Evolutionary conservation across 139 green algal species (phyloP).

Genomic region (Klebsormidium nitens): DNA sequence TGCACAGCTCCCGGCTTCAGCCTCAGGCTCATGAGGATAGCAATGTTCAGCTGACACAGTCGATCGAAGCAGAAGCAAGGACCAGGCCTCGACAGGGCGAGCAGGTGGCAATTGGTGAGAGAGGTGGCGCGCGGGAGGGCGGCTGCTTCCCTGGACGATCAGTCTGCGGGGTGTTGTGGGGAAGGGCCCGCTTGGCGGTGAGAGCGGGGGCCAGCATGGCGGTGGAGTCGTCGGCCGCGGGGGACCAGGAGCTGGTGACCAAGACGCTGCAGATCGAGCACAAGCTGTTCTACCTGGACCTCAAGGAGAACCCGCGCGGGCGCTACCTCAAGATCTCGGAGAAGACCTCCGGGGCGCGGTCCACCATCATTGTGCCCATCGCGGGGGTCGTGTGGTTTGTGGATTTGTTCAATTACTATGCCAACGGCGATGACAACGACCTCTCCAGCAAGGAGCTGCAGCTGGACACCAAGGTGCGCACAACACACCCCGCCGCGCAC

Average conservation of each 20-base stretch:
- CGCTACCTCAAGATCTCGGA: constrained; percentile 55
- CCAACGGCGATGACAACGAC: constrained; percentile 38
- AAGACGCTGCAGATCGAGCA: constrained; percentile 45
- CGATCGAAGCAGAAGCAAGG: too few relatives aligned
- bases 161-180: too few relatives aligned
- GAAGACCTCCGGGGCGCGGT: constrained; percentile 46
- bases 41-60: too few relatives aligned
- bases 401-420: constrained; percentile 57
- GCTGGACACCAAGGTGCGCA: constrained; percentile 48
- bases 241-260: constrained; percentile 23
- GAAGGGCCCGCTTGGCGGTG: too few relatives aligned
- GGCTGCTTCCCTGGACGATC: too few relatives aligned
- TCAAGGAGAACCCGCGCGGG: constrained; percentile 50
- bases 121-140: too few relatives aligned
- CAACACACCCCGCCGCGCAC: neutral
- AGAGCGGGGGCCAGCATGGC: too few relatives aligned
- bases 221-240: constrained; percentile 6
- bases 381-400: constrained; percentile 51
- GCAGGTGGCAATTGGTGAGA: too few relatives aligned
- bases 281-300: constrained; percentile 56
- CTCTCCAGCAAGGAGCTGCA: constrained; percentile 50
- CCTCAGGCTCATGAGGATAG: too few relatives aligned
- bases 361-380: constrained; percentile 51
- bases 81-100: too few relatives aligned
- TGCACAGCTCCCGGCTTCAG: too few relatives aligned